Base-by-base conservation (phyloP, 129 eudicot species). In the Artemisia argyi region DNA sequence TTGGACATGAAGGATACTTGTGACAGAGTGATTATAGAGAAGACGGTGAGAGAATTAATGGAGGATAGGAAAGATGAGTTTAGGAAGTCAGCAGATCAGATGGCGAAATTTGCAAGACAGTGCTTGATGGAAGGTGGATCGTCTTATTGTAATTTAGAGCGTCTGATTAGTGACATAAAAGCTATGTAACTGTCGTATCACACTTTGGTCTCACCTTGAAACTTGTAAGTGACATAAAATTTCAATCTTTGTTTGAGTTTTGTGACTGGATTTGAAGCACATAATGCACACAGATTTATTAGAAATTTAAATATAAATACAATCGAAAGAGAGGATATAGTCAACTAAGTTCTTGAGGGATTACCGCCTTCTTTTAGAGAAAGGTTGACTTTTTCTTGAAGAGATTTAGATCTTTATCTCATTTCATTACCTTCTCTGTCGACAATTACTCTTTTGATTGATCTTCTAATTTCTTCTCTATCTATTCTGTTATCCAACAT, bases 1-100 rank as follows among this genome's bases (percentile, higher is more conserved):
- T 20, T 73, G 35, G 92, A 87, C 50, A 81, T 83, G 84, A 81
- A 81, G 75, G 82, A 76, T 61, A 69, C 71, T n/a, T 83, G 86
- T 70, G 76, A 84, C 7, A 59, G 84, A 73, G 71, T 66, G 24
- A 75, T 68, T 28, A 76, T 83, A 14, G 89, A 73, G 77, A 83
- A 84, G 30, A 65, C 73, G 51, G 86, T 84, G 28, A 79, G 83
- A 19, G 86, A 76, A 67, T 19, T 83, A 68, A 84, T 87, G 86
- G 85, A 81, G 44, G 76, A 69, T 18, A 57, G 62, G 57, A 70
- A 28, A 18, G 79, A 74, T 2, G 83, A 83, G 54, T 60, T 83
- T 11, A 6, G 61, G 74, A 78, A 44, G 35, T 73, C 79, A 9
- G 68, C 85, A 11, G 72, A 65, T 20, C 39, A 66, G 52, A 64